phyloP scores from a whole-genome alignment of 176 grass and related monocot genomes.

The Luzula sylvatica region DNA sequence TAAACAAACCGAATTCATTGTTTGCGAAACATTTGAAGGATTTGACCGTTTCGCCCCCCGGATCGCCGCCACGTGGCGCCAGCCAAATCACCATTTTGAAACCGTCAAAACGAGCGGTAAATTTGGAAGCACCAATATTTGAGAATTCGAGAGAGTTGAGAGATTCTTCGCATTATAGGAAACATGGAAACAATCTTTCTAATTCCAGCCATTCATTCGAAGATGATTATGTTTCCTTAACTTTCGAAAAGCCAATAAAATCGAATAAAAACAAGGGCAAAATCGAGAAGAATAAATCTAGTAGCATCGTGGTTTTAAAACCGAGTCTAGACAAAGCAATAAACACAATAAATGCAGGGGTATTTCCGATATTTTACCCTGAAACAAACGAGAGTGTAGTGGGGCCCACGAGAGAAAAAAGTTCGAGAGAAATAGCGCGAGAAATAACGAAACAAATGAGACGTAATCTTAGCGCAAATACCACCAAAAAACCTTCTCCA shows the following conservation, averaged over 20 bases:
- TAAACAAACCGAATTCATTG: slow-evolving; percentile 55
- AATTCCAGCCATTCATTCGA: slow-evolving; percentile 12
- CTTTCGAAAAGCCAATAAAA: slow-evolving; percentile 48
- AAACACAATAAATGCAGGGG: slow-evolving; percentile 30
- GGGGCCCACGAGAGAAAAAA: slow-evolving; percentile 31
- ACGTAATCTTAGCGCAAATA: slow-evolving; percentile 31
- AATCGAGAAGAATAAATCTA: slow-evolving; percentile 35
- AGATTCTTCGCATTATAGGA: slow-evolving; percentile 32
- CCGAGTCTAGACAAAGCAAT: slow-evolving; percentile 55
- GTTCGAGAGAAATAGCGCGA: slow-evolving; percentile 77
- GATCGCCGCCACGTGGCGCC: slow-evolving; percentile 35
- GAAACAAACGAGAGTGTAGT: slow-evolving; percentile 6
- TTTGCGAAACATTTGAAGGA: slow-evolving; percentile 37
- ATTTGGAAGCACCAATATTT: neutral
- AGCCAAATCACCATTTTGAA: slow-evolving; percentile 86
- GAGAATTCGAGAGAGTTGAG: slow-evolving; percentile 9
- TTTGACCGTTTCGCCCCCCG: slow-evolving; percentile 22
- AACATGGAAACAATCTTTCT: slow-evolving; percentile 23
- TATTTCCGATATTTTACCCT: slow-evolving; percentile 15
- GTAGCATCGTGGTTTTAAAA: slow-evolving; percentile 80
- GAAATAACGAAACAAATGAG: slow-evolving; percentile 59
- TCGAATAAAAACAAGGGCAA: slow-evolving; percentile 31
- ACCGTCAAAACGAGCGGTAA: slow-evolving; percentile 29
- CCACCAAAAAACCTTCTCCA: slow-evolving; percentile 23
- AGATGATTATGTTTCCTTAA: slow-evolving; percentile 45